Percentiles rank a stretch among this genome's conserved stretches.
These are phyloP conservation scores for Scolecobasidium constrictum DNA, from an alignment of 2,329 filamentous ascomycete species.

Conservation along the genomic window DNA sequence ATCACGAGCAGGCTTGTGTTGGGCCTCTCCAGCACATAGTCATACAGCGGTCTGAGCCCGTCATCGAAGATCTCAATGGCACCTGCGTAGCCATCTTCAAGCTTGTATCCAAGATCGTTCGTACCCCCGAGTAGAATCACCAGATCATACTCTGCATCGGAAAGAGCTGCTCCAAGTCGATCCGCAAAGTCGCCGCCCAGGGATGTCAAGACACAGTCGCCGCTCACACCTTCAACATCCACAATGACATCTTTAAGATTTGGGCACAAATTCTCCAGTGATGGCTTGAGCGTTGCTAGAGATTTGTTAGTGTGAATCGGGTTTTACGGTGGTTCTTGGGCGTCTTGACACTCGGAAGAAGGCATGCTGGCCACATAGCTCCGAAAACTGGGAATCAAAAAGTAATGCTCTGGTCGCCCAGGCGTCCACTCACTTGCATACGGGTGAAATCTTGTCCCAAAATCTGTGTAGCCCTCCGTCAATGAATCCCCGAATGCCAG, in stretches of 20 bases:
- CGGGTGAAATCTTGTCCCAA: not conserved
- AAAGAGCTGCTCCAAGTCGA: not conserved
- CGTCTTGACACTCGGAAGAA: no score
- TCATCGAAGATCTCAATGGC: not conserved
- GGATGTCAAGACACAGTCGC: not conserved
- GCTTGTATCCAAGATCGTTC: conserved; percentile 1
- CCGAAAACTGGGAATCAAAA: no score
- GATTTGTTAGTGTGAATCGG: no score
- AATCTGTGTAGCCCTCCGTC: conserved; percentile 1
- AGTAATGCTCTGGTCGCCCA: no score
- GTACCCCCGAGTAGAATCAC: not conserved
- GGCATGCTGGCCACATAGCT: no score
- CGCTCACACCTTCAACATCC: not conserved
- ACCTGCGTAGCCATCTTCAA: not conserved
- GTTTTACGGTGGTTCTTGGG: no score
- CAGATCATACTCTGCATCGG: not conserved
- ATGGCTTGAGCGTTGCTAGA: not conserved
- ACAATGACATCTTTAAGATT: not conserved
- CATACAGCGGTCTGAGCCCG: not conserved
- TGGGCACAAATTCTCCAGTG: not conserved
- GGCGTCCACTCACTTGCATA: not conserved
- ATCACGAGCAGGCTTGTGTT: not conserved
- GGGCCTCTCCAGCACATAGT: not conserved
- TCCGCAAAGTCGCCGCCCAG: not conserved
- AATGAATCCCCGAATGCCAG: conserved; percentile 1